phyloP scores from a whole-genome alignment of 345 rosid species.

The Moricandia moricandioides region DNA sequence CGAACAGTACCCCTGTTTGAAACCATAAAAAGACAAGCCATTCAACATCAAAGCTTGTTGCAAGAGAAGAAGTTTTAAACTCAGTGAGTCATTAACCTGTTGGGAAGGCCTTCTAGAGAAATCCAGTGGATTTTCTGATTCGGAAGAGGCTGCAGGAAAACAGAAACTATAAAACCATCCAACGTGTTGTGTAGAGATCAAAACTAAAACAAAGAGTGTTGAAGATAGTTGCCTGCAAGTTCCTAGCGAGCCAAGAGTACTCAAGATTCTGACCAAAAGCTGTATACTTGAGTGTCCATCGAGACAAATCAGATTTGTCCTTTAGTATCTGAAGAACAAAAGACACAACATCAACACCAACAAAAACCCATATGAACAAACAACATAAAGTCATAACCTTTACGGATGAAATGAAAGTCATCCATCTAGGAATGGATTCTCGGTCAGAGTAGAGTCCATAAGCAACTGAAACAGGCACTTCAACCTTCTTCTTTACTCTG shows the following conservation, averaged over 20 bases:
- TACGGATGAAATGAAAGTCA: slow-evolving; percentile 88
- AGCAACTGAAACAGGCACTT: slow-evolving; percentile 72
- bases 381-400: slow-evolving; percentile 41
- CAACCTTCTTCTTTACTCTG: slow-evolving; percentile 81
- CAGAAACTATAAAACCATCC: background rate
- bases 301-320: slow-evolving; percentile 73
- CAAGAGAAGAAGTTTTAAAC: background rate
- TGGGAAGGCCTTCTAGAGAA: slow-evolving; percentile 81
- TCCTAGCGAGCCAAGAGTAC: slow-evolving; percentile 89
- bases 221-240: slow-evolving; percentile 63
- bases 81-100: slow-evolving; percentile 43
- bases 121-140: slow-evolving; percentile 94
- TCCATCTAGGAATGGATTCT: slow-evolving; percentile 87
- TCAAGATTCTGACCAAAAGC: slow-evolving; percentile 87
- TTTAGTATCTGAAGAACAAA: slow-evolving; percentile 51
- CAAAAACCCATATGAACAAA: background rate
- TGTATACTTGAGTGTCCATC: slow-evolving; percentile 72
- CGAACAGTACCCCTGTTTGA: slow-evolving; percentile 73
- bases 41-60: slow-evolving; percentile 6
- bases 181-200: background rate
- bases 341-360: background rate
- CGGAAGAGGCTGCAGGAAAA: slow-evolving; percentile 64
- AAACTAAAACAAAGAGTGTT: background rate
- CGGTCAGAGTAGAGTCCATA: slow-evolving; percentile 69
- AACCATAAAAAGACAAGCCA: slow-evolving; percentile 3